phyloP scores from a whole-genome alignment of 352 stramenopile species.

The Thalassiosira hispida region DNA sequence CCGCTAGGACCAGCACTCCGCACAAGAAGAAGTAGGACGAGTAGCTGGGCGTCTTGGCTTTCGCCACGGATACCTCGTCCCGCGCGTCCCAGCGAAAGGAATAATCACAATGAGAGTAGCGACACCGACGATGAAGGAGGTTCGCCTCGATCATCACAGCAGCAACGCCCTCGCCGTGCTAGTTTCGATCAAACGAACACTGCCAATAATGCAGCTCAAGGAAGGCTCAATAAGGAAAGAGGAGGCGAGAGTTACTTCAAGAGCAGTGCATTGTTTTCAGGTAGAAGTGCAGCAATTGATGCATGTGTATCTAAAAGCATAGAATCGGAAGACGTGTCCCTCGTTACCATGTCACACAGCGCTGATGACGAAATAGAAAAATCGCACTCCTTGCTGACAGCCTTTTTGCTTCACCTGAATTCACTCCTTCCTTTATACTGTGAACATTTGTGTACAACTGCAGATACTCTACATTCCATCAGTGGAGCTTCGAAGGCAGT shows the following conservation, averaged over 20 bases:
- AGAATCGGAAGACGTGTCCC: too few relatives aligned
- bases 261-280: background rate
- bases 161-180: background rate
- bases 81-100: background rate
- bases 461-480: conserved; percentile 14
- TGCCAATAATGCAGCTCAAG: background rate
- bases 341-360: too few relatives aligned
- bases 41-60: conserved; percentile 11
- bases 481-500: conserved; percentile 35
- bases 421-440: conserved; percentile 48
- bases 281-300: background rate
- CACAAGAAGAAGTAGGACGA: background rate
- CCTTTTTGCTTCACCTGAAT: conserved; percentile 43
- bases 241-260: too few relatives aligned
- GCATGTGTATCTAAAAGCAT: background rate
- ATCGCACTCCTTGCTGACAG: conserved; percentile 29
- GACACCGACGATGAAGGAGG: background rate
- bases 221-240: too few relatives aligned
- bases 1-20: background rate
- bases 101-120: background rate
- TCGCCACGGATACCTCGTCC: background rate
- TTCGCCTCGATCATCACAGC: background rate
- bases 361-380: too few relatives aligned
- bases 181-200: conserved; percentile 4
- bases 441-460: conserved; percentile 19